Evolutionary conservation across 176 grass and related monocot species (phyloP).

Genomic region (Triticum monococcum): DNA sequence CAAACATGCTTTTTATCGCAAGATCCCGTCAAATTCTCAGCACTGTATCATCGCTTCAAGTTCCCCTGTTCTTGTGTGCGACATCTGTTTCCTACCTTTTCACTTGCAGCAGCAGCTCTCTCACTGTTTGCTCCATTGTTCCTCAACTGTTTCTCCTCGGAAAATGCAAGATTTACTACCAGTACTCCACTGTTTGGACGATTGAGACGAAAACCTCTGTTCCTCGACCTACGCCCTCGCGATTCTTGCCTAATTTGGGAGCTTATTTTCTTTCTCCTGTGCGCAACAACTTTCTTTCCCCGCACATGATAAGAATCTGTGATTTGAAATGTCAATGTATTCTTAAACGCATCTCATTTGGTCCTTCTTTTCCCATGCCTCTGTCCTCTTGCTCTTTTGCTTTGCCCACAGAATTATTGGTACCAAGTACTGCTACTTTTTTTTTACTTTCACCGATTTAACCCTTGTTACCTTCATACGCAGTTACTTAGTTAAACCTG

Average conservation of each 20-base stretch:
- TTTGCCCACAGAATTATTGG: background rate
- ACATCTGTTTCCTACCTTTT: background rate
- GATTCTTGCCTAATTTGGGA: background rate
- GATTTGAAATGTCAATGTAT: constrained; percentile 38
- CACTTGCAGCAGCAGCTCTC: background rate
- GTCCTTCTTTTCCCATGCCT: background rate
- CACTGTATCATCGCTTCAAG: background rate
- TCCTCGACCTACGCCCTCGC: background rate
- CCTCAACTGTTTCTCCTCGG: constrained; percentile 10
- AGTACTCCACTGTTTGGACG: constrained; percentile 12
- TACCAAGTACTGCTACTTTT: background rate
- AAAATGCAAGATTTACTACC: no score
- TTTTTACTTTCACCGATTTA: background rate
- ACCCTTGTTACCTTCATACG: no score
- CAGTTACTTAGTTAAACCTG: background rate
- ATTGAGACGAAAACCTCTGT: background rate
- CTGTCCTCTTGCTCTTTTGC: constrained; percentile 3
- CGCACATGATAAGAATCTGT: constrained; percentile 3
- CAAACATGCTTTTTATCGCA: background rate
- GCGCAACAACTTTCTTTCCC: constrained; percentile 20
- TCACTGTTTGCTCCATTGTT: background rate
- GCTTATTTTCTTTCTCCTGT: background rate
- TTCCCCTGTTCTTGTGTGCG: background rate
- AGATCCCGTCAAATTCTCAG: background rate
- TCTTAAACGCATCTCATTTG: background rate